Evolutionary conservation across 768 basidiomycete species (phyloP), one percentile per base, ranked within the genome.

Genomic region (Boletus vermiculosoides): DNA sequence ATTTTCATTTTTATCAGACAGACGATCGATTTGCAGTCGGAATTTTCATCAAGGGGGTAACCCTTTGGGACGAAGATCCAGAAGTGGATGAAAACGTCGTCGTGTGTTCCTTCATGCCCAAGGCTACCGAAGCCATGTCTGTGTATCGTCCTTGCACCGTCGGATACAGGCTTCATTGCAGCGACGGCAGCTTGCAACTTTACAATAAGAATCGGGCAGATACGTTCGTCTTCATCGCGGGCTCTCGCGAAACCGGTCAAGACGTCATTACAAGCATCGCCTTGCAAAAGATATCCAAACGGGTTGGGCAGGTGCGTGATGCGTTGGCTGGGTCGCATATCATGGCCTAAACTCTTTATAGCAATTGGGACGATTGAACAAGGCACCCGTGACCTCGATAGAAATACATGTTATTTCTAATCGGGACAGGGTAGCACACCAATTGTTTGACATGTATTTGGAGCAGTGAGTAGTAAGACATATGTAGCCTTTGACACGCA

Each of bases 351-450:
- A 33, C 6, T 6, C 4, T 8, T 44, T 12, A 20, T 42, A 88
- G 86, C 85, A 86, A 83, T 65, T 85, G 12, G 86, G 86, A 5
- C 72, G 83, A 40, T 65, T 88, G 25, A 76, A 81, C 47, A 78
- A 80, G 37, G 72, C 78, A 0, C 79, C 83, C 0, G 76, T 85
- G 0, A 70, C 71, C 12, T 76, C 75, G 7, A 77, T 87, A 37
- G 86, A 88, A 58, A 76, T 87, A 9, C 86, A 87, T 64, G 86
- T 88, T 5, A 80, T 87, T 11, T 87, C 86, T 0, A 86, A 87
- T 63, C 74, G 85, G 13, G 86, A 87, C 66, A 79, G 83, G 11
- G 73, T 85, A 3, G 83, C 85, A 0, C 84, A 86, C 63, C 84
- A 86, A 68, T 65, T 84, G 0, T 87, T 88, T 59, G 86, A 88